Evolutionary conservation across 805 yeast species (phyloP), one percentile per base, ranked within the genome.

Genomic region (Debaryomyces maramus): DNA sequence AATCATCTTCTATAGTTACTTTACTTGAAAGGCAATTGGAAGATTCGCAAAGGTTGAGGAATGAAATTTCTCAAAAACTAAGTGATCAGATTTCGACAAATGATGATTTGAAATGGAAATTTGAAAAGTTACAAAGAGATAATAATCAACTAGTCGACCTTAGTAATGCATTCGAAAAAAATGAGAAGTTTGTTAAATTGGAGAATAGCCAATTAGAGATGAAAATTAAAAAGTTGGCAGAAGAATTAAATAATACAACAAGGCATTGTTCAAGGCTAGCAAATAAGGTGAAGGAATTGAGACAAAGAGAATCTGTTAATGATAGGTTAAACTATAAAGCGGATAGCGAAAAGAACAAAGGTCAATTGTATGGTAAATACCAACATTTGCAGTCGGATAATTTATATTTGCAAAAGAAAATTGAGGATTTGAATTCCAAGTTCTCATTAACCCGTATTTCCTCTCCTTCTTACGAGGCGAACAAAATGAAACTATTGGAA

Each of bases 21-120:
- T 38, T 68, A 14, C 51, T 65, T 36, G 69, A 65, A 34, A 55
- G 56, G 14, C 70, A 67, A 35, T 48, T 68, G 8, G 61, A 61
- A 15, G 63, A 61, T n/a, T 55, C 61, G 11, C 58, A 58, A 30
- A 52, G 47, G 17, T 47, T 43, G 17, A 57, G 53, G 40, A 47
- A 47, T 11, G 66, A 67, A 16, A 37, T 68, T 30, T 11, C 50
- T 40, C 40, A 44, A 32, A 36, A 60, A 45, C 37, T 55, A 48
- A 23, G 52, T 43, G 41, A 58, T 43, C 11, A 59, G 44, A 41
- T 54, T 40, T 24, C 40, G 38, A 32, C 53, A 48, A 50, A 55
- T 14, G 58, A 48, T 15, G 48, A 43, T 13, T 34, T 60, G 22
- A 45, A 41, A 24, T 36, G 34, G 18, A 48, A 55, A 27, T 39